phyloP scores from a whole-genome alignment of 331 rosid genomes.

The Prunus yedoensis region DNA sequence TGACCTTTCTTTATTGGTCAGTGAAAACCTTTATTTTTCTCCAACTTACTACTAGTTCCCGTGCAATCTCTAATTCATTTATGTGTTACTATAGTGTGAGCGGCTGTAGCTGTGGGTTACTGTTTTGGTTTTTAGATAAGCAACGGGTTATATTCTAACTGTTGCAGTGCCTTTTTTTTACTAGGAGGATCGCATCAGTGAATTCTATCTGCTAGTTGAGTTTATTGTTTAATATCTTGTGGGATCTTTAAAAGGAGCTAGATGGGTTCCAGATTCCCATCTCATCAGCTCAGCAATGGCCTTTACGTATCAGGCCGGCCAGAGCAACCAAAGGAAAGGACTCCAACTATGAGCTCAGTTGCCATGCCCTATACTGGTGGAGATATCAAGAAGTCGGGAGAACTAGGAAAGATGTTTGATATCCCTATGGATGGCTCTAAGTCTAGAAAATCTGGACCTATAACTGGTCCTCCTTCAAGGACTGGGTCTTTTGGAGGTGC shows the following conservation, averaged over 20 bases:
- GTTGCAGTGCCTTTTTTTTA: not conserved
- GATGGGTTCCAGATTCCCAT: slow-evolving; percentile 98
- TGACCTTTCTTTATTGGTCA: not conserved
- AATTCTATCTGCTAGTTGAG: slow-evolving; percentile 3
- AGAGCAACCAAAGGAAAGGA: slow-evolving; percentile 93
- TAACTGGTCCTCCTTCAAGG: slow-evolving; percentile 73
- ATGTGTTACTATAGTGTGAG: not conserved
- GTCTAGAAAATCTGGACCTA: slow-evolving; percentile 92
- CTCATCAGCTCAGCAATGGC: slow-evolving; percentile 99
- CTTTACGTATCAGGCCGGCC: slow-evolving; percentile 97
- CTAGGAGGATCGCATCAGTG: slow-evolving; percentile 1
- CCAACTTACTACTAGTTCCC: not conserved
- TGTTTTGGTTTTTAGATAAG: not conserved
- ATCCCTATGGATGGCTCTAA: slow-evolving; percentile 86
- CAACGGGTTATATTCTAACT: not conserved
- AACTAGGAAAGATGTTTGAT: slow-evolving; percentile 94
- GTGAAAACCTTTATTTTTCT: not conserved
- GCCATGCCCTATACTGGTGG: slow-evolving; percentile 98
- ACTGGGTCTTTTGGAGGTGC: slow-evolving; percentile 92
- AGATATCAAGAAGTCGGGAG: slow-evolving; percentile 93
- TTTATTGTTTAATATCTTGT: slow-evolving; percentile 1
- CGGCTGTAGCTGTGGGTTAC: not conserved
- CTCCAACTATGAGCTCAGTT: slow-evolving; percentile 92
- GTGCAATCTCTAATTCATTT: not conserved
- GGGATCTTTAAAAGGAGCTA: slow-evolving; percentile 30